Percentiles rank a stretch among this genome's conserved stretches.
Evolutionary conservation across 2,329 filamentous ascomycete species (phyloP).

Genomic region (Penicillium sp.): DNA sequence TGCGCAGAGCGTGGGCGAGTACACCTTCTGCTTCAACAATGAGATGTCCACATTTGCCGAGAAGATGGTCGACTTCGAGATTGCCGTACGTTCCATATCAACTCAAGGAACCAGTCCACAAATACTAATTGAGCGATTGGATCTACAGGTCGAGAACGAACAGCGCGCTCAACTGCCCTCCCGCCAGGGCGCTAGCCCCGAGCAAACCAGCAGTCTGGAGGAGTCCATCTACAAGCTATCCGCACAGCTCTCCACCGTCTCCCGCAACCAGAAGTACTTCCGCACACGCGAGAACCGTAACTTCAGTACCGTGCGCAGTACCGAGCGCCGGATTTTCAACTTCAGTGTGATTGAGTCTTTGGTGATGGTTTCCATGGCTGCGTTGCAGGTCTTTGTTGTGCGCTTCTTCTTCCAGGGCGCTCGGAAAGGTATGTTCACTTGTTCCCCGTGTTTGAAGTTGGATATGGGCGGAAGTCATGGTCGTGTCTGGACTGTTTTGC

Average conservation of each 20-base stretch:
- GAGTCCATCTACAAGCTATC: slow-evolving; percentile 94
- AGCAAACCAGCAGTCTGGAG: slow-evolving; percentile 80
- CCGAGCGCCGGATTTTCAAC: slow-evolving; percentile 91
- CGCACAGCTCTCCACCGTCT: slow-evolving; percentile 84
- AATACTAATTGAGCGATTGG: background rate
- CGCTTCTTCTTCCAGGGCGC: slow-evolving; percentile 95
- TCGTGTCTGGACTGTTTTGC: background rate
- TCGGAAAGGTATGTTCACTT: slow-evolving; percentile 49
- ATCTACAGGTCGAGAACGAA: slow-evolving; percentile 76
- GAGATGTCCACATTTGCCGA: slow-evolving; percentile 96
- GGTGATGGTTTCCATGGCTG: slow-evolving; percentile 92
- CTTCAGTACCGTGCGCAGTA: slow-evolving; percentile 94
- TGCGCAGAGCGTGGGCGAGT: slow-evolving; percentile 76
- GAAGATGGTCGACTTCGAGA: slow-evolving; percentile 97
- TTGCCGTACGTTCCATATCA: slow-evolving; percentile 57
- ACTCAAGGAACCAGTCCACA: background rate
- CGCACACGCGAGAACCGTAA: slow-evolving; percentile 96
- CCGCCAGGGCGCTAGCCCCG: slow-evolving; percentile 76
- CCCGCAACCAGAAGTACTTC: slow-evolving; percentile 98
- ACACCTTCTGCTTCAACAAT: slow-evolving; percentile 97
- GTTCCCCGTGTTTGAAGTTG: background rate
- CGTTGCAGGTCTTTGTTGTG: slow-evolving; percentile 91
- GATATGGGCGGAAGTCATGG: background rate
- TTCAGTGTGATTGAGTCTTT: slow-evolving; percentile 87
- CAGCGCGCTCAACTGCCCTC: slow-evolving; percentile 69